phyloP scores from a whole-genome alignment of 2,329 filamentous ascomycete species.

The Fusarium beomiforme region DNA sequence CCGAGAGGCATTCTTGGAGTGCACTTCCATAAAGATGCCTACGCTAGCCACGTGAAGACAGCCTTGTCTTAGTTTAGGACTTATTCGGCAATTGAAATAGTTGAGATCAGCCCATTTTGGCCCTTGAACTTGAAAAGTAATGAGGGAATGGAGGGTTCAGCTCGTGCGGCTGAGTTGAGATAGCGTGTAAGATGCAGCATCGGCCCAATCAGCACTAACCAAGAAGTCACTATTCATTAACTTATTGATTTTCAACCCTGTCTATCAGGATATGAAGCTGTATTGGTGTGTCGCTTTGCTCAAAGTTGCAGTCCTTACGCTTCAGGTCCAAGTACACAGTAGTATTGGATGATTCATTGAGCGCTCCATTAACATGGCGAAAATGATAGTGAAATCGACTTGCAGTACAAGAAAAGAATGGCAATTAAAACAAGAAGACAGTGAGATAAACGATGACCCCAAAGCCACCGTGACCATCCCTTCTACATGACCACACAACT shows the following conservation, averaged over 20 bases:
- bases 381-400: background rate
- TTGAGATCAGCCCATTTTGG: background rate
- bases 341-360: too few species aligned
- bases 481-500: background rate
- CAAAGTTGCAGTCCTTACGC: background rate
- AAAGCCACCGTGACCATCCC: background rate
- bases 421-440: rapidly evolving
- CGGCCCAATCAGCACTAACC: background rate
- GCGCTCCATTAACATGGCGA: too few species aligned
- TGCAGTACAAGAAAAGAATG: background rate
- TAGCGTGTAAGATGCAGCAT: background rate
- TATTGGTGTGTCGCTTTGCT: background rate
- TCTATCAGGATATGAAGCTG: background rate
- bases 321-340: background rate
- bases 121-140: background rate
- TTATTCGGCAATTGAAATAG: background rate
- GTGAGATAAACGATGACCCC: rapidly evolving
- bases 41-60: background rate
- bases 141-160: background rate
- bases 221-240: background rate
- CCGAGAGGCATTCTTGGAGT: background rate
- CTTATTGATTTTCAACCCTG: background rate
- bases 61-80: background rate
- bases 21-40: background rate
- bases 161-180: background rate